Evolutionary conservation across 2,329 filamentous ascomycete genomes (phyloP).

Genomic region (Taxawa tesnikishii): DNA sequence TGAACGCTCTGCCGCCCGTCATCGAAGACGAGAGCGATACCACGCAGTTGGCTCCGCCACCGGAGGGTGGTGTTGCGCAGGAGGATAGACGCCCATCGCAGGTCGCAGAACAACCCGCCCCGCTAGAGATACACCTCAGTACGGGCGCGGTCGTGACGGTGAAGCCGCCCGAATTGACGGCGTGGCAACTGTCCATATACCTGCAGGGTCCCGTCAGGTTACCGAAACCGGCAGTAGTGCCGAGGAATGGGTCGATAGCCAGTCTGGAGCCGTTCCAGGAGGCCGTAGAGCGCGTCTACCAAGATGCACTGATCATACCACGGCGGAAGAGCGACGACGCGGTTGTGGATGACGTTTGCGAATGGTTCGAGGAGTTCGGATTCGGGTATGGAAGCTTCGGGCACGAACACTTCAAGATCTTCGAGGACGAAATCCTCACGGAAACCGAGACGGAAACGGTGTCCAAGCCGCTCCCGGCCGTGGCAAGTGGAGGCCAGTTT

Average conservation of each 20-base stretch:
- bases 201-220: conserved; percentile 29
- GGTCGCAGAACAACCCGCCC: neutral
- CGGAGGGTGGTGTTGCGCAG: conserved; percentile 7
- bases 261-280: conserved; percentile 26
- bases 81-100: conserved; percentile 15
- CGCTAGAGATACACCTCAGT: conserved; percentile 18
- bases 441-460: neutral
- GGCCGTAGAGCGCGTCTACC: conserved; percentile 17
- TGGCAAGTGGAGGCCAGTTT: no score
- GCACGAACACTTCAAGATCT: conserved; percentile 8
- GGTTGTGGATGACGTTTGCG: conserved; percentile 26
- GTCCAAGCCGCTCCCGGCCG: neutral
- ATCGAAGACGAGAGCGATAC: conserved; percentile 9
- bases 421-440: neutral
- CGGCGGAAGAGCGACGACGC: conserved; percentile 21
- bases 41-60: conserved; percentile 12
- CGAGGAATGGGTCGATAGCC: conserved; percentile 27
- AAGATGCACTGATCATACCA: conserved; percentile 14
- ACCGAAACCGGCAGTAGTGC: conserved; percentile 19
- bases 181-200: conserved; percentile 24
- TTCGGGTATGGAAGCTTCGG: conserved; percentile 13
- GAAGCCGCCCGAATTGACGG: conserved; percentile 19
- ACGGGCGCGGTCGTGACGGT: conserved; percentile 22
- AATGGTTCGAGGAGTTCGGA: conserved; percentile 28
- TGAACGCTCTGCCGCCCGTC: conserved; percentile 1